A percentile compares a stretch with the other conserved stretches of the same genome.
These are phyloP conservation scores for Triangularia setosa DNA, from an alignment of 2,329 filamentous ascomycete species.

Conservation along the genomic window DNA sequence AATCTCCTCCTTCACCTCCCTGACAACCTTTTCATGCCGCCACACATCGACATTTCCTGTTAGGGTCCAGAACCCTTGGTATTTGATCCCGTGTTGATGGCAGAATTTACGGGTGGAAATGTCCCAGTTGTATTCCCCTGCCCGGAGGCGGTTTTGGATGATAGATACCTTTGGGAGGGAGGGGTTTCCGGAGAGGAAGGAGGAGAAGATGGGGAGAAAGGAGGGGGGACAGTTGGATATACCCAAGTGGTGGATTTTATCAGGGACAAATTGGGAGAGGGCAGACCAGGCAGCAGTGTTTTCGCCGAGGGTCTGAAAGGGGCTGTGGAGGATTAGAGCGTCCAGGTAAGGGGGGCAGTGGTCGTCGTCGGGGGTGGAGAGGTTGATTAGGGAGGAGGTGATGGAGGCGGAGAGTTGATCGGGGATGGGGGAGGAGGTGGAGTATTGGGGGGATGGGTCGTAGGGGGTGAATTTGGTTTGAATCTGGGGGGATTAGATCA, in stretches of 20 bases:
- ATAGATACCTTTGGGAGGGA: slow-evolving; percentile 44
- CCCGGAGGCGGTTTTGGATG: slow-evolving; percentile 74
- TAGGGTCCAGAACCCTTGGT: slow-evolving; percentile 55
- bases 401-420: slow-evolving; percentile 63
- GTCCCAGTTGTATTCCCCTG: slow-evolving; percentile 54
- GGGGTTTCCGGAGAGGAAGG: slow-evolving; percentile 39
- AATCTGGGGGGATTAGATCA: slow-evolving; percentile 43
- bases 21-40: slow-evolving; percentile 27
- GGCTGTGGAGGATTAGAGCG: slow-evolving; percentile 70
- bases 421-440: slow-evolving; percentile 50
- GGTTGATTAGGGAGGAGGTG: slow-evolving; percentile 60
- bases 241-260: slow-evolving; percentile 62
- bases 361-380: slow-evolving; percentile 38
- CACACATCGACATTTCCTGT: slow-evolving; percentile 43
- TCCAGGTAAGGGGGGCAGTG: slow-evolving; percentile 52
- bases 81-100: slow-evolving; percentile 35
- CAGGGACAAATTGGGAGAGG: slow-evolving; percentile 60
- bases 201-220: slow-evolving; percentile 51
- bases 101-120: slow-evolving; percentile 29
- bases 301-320: slow-evolving; percentile 40
- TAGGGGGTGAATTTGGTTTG: slow-evolving; percentile 80
- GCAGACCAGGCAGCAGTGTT: slow-evolving; percentile 63
- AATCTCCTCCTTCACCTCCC: slow-evolving; percentile 10
- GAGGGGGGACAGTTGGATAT: slow-evolving; percentile 69
- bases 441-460: slow-evolving; percentile 61